Evolutionary conservation across 345 rosid genomes (phyloP), one percentile per base, ranked within the genome.

Genomic region (Litchi chinensis): DNA sequence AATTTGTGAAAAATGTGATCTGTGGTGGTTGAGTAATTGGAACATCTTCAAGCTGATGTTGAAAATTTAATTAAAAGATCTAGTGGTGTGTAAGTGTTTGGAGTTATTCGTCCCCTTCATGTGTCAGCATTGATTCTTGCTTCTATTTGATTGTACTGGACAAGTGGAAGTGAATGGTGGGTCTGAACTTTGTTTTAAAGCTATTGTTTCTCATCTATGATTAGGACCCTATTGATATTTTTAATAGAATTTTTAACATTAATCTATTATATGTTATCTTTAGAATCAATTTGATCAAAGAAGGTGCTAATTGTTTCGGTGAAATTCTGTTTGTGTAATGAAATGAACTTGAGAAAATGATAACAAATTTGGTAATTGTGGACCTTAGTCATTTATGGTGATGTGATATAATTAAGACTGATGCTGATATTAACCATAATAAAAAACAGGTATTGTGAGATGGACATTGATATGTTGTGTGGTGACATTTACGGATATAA

Each of bases 161-260:
- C 80, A 64, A 78, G 83, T 81, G 81, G 86, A 65, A 60, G 73
- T 79, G 37, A 83, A 13, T 76, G 82, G 59, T 77, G 79, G 84
- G 70, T 78, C 75, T 54, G 48, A 65, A 52, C 65, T 76, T 76
- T 83, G 79, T 77, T 77, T 40, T 65, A 43, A 66, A 75, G 85
- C 41, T 21, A 62, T 67, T 70, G 76, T 77, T 82, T 40, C 57
- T 50, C 62, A 5, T 9, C 39, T 13, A 22, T 68, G 80, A 82
- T 80, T 59, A 44, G 67, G 86, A 74, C 79, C 62, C 46, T 41
- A 5, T 71, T 63, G 15, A 52, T 72, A 76, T 6, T 60, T 83
- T 69, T 70, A 54, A 62, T 69, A 7, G 52, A 19, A 66, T 48
- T 21, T 19, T 43, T 16, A 54, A 21, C 21, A 16, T 32, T 10